Conservation (phyloP, 805 yeast genomes). For the Candida railenensis region DNA sequence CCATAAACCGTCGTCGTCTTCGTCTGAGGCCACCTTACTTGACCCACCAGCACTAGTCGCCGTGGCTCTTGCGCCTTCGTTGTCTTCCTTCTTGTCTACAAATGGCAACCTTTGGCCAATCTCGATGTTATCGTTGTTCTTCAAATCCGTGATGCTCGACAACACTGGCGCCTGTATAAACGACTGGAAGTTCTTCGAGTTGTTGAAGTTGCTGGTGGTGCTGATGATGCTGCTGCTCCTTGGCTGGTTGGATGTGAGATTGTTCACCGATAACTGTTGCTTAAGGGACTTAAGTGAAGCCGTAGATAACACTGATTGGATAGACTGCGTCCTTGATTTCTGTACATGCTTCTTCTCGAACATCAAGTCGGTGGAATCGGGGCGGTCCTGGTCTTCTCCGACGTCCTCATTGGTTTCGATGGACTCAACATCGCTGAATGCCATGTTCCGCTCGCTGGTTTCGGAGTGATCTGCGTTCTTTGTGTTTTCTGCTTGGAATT, state of each 20-base stretch:
- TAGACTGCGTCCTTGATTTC: conserved; percentile 39
- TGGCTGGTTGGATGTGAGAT: conserved; percentile 7
- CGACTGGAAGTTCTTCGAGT: conserved; percentile 38
- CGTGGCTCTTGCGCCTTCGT: too few relatives aligned
- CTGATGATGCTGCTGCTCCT: conserved; percentile 20
- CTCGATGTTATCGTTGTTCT: conserved; percentile 29
- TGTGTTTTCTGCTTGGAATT: too few relatives aligned
- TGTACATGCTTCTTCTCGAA: conserved; percentile 40
- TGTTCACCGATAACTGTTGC: conserved; percentile 16
- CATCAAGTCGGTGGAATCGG: conserved; percentile 9
- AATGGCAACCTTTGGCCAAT: conserved; percentile 45
- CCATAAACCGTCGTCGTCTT: conserved; percentile 34
- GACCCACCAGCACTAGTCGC: conserved; percentile 1
- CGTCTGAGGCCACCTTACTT: conserved; percentile 13
- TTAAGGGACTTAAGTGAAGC: conserved; percentile 41
- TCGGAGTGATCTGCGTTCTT: too few relatives aligned
- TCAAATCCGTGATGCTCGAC: conserved; percentile 33
- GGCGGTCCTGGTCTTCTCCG: conserved; percentile 10
- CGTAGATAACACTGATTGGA: conserved; percentile 44
- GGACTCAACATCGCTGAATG: not conserved
- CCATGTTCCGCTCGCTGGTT: not conserved
- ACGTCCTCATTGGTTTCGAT: conserved; percentile 2
- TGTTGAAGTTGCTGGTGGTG: conserved; percentile 22
- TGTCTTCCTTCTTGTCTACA: conserved; percentile 16
- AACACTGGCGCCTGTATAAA: conserved; percentile 47